phyloP scores from a whole-genome alignment of 257 asterid species.

The Gentiana straminea region DNA sequence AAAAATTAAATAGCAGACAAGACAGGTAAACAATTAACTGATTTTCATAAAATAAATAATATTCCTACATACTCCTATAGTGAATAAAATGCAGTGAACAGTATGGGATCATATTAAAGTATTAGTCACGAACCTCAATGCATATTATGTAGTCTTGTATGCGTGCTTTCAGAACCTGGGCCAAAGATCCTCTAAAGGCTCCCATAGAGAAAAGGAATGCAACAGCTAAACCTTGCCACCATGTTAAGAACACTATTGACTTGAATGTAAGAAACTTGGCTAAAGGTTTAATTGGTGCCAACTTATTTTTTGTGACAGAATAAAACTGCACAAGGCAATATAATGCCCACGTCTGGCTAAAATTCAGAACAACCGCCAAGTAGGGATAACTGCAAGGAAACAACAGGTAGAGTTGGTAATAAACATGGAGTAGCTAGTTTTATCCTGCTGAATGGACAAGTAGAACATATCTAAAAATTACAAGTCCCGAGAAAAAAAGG shows the following conservation, averaged over 20 bases:
- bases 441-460: neutral
- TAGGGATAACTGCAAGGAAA: conserved; percentile 85
- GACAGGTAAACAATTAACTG: too few relatives aligned
- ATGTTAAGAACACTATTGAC: conserved; percentile 87
- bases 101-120: neutral
- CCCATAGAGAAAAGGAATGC: conserved; percentile 91
- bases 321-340: conserved; percentile 96
- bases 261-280: conserved; percentile 93
- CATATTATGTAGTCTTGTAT: conserved; percentile 93
- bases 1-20: too few relatives aligned
- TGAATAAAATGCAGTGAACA: neutral
- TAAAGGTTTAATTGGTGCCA: conserved; percentile 92
- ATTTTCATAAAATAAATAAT: too few relatives aligned
- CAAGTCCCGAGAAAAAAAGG: neutral
- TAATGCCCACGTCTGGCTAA: conserved; percentile 97
- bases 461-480: neutral
- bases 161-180: conserved; percentile 62
- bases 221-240: conserved; percentile 98
- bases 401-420: conserved; percentile 1
- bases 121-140: conserved; percentile 57
- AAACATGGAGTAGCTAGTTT: too few relatives aligned
- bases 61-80: too few relatives aligned
- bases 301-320: conserved; percentile 75
- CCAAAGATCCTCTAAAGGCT: conserved; percentile 77
- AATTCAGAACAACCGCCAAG: conserved; percentile 81